A percentile compares a stretch with the other conserved stretches of the same genome.
phyloP scores from a whole-genome alignment of 306 rosid genomes.

The Quercus rubra region DNA sequence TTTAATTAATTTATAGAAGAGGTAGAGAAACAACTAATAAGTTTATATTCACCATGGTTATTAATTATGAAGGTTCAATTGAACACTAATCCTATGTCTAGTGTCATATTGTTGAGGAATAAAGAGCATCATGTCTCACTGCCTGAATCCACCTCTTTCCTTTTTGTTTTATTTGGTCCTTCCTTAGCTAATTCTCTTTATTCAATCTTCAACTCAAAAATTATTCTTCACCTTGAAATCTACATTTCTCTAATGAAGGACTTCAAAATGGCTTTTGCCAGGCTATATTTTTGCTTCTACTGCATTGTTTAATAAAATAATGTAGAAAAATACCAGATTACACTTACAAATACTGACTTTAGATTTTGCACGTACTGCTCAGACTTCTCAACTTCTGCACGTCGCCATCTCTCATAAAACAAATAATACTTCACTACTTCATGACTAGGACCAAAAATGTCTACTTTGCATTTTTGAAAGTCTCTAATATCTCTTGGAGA shows the following conservation, averaged over 20 bases:
- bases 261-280: background rate
- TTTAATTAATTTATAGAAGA: no score
- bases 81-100: background rate
- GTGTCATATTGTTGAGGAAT: background rate
- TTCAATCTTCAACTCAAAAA: background rate
- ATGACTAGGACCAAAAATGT: constrained; percentile 33
- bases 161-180: background rate
- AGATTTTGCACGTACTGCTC: constrained; percentile 39
- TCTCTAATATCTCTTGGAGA: constrained; percentile 70
- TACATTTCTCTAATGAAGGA: background rate
- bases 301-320: background rate
- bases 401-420: constrained; percentile 74
- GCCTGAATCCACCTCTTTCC: background rate
- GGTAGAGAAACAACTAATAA: no score
- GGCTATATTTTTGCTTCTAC: background rate
- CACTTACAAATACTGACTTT: constrained; percentile 60
- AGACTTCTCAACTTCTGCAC: constrained; percentile 57
- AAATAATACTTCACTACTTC: constrained; percentile 64
- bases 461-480: constrained; percentile 21
- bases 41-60: no score
- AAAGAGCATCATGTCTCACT: background rate
- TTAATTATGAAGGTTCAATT: background rate
- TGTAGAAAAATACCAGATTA: background rate
- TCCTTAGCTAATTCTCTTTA: background rate
- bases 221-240: background rate